Percentiles rank a stretch among this genome's conserved stretches.
phyloP scores from a whole-genome alignment of 768 basidiomycete genomes.

The Termitomyces sp. region DNA sequence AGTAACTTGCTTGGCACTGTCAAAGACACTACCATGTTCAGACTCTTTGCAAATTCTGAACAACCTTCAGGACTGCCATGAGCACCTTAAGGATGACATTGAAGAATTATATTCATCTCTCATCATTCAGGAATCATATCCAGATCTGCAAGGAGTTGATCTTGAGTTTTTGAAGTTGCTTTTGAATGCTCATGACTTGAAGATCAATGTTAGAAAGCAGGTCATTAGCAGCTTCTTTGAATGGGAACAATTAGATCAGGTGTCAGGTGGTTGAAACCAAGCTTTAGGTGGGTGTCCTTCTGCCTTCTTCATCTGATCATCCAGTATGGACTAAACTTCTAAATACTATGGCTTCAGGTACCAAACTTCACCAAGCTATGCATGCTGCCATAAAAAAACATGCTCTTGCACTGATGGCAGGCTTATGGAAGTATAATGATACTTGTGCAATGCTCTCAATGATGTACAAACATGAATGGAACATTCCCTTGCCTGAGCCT shows the following conservation, averaged over 20 bases:
- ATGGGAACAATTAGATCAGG: too few species aligned
- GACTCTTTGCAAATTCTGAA: too few species aligned
- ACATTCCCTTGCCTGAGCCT: constrained; percentile 27
- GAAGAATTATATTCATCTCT: not conserved
- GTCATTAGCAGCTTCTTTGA: too few species aligned
- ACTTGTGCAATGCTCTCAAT: constrained; percentile 21
- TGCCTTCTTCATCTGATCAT: too few species aligned
- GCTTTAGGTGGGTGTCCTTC: not conserved
- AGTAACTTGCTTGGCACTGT: too few species aligned
- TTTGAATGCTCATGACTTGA: not conserved
- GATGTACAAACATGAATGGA: constrained; percentile 18
- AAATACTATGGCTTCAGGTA: constrained; percentile 21
- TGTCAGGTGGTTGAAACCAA: too few species aligned
- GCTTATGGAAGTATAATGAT: constrained; percentile 25
- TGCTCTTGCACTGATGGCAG: constrained; percentile 22
- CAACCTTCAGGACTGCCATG: too few species aligned
- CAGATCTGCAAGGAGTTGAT: not conserved
- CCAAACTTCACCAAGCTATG: constrained; percentile 30
- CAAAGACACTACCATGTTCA: too few species aligned
- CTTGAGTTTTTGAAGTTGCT: not conserved
- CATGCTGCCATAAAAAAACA: constrained; percentile 26
- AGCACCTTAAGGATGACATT: not conserved
- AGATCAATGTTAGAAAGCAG: not conserved
- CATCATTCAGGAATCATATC: not conserved
- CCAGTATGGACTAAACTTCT: too few species aligned